Evolutionary conservation across 805 yeast genomes (phyloP).

Genomic region (Schwanniomyces vanrijiae): DNA sequence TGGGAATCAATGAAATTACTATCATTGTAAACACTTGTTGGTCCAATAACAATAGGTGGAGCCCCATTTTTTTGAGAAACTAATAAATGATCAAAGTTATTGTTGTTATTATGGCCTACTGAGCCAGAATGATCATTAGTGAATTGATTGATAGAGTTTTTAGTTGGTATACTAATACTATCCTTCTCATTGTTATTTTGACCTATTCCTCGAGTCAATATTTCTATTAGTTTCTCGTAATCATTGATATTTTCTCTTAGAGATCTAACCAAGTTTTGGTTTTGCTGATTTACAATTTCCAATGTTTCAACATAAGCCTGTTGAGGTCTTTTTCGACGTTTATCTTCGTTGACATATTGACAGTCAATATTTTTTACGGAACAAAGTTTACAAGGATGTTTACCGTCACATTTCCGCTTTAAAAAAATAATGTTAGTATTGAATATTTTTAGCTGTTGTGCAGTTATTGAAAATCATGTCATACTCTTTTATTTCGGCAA

Average conservation of each 20-base stretch:
- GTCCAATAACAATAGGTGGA: slow-evolving; percentile 4
- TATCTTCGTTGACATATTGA: slow-evolving; percentile 6
- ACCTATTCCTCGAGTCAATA: neutral
- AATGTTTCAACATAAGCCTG: slow-evolving; percentile 7
- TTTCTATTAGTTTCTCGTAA: slow-evolving; percentile 1
- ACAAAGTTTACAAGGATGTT: slow-evolving; percentile 8
- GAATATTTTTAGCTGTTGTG: neutral
- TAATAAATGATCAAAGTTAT: neutral
- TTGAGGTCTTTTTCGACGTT: slow-evolving; percentile 6
- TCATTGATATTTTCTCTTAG: slow-evolving; percentile 3
- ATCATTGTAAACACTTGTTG: slow-evolving; percentile 11
- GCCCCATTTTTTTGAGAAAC: slow-evolving; percentile 4
- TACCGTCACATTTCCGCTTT: slow-evolving; percentile 10
- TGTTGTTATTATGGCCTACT: neutral
- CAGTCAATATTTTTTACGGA: slow-evolving; percentile 3
- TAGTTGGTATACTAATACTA: no score
- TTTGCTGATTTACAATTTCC: slow-evolving; percentile 5
- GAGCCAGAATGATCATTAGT: neutral
- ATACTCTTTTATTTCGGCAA: slow-evolving; percentile 4
- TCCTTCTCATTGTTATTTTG: neutral
- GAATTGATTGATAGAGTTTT: neutral
- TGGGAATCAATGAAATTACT: slow-evolving; percentile 3
- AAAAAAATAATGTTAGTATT: neutral
- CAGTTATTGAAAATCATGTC: neutral
- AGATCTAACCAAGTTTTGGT: neutral